phyloP scores from a whole-genome alignment of 2,329 filamentous ascomycete species.

The Aspergillus ibericus region DNA sequence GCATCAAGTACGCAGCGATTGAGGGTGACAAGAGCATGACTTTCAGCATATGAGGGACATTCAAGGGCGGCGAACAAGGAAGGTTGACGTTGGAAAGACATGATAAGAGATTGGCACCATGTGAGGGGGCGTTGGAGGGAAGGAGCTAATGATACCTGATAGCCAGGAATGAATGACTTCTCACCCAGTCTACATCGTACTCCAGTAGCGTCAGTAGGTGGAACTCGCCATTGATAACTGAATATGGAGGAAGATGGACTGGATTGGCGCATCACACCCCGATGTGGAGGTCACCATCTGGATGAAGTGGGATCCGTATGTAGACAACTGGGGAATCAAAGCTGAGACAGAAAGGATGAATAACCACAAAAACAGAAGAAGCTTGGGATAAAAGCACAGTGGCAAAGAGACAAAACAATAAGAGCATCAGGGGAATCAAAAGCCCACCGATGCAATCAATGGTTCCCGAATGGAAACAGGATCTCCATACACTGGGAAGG shows the following conservation, averaged over 20 bases:
- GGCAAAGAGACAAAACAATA: slow-evolving; percentile 3
- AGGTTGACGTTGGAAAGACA: not conserved
- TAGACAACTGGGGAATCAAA: not conserved
- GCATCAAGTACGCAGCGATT: not conserved
- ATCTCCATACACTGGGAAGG: not conserved
- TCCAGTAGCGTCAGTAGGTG: slow-evolving; percentile 10
- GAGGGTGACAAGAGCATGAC: not conserved
- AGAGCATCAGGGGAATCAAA: slow-evolving; percentile 8
- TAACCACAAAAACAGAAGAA: not conserved
- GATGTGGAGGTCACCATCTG: slow-evolving; percentile 18
- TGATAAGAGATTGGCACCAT: not conserved
- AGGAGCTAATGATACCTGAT: not conserved
- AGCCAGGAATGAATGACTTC: not conserved
- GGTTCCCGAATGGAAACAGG: slow-evolving; percentile 7
- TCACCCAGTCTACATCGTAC: slow-evolving; percentile 21
- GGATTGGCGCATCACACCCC: slow-evolving; percentile 15
- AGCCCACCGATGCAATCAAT: slow-evolving; percentile 12
- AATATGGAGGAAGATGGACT: slow-evolving; percentile 1
- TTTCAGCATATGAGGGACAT: not conserved
- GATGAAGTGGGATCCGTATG: slow-evolving; percentile 6
- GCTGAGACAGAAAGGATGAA: not conserved
- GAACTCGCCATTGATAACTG: slow-evolving; percentile 6
- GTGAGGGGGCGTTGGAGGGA: not conserved
- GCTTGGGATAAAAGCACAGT: slow-evolving; percentile 1
- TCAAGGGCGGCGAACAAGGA: not conserved